Evolutionary conservation across 148 eudicot genomes (phyloP).

Genomic region (Heliamphora exappendiculata): DNA sequence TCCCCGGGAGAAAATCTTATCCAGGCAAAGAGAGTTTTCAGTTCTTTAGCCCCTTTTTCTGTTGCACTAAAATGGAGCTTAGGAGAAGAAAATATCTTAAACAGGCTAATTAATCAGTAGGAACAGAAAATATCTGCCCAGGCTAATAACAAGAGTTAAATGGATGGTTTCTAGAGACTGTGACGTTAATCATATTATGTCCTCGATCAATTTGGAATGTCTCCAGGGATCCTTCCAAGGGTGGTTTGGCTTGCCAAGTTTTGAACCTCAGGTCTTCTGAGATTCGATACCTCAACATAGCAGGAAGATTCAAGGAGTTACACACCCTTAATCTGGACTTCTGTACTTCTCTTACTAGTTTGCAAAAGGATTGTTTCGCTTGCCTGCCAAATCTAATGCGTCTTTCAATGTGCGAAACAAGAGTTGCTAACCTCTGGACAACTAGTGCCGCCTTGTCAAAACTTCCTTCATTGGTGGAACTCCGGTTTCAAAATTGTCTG

Average conservation of each 20-base stretch:
- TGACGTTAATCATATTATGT: neutral
- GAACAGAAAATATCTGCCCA: neutral
- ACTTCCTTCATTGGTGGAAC: constrained; percentile 51
- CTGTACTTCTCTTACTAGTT: constrained; percentile 47
- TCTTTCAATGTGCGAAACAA: constrained; percentile 61
- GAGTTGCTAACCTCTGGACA: constrained; percentile 56
- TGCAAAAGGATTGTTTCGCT: constrained; percentile 53
- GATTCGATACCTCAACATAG: constrained; percentile 42
- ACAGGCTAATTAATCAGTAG: neutral
- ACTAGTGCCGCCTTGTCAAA: constrained; percentile 46
- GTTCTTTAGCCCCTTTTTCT: neutral
- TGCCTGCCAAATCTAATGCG: constrained; percentile 54
- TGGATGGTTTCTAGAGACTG: neutral
- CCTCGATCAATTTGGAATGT: neutral
- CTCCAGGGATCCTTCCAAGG: constrained; percentile 41
- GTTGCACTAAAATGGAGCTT: neutral
- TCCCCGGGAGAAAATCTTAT: neutral
- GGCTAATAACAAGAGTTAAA: neutral
- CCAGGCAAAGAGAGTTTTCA: neutral
- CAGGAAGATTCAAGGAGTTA: constrained; percentile 41
- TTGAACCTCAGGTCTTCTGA: constrained; percentile 43
- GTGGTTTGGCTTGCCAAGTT: constrained; percentile 41
- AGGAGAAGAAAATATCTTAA: neutral
- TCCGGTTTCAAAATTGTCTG: constrained; percentile 60
- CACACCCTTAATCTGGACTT: constrained; percentile 62